Conservation (phyloP, 306 rosid genomes). For the Cucumis cinereus region DNA sequence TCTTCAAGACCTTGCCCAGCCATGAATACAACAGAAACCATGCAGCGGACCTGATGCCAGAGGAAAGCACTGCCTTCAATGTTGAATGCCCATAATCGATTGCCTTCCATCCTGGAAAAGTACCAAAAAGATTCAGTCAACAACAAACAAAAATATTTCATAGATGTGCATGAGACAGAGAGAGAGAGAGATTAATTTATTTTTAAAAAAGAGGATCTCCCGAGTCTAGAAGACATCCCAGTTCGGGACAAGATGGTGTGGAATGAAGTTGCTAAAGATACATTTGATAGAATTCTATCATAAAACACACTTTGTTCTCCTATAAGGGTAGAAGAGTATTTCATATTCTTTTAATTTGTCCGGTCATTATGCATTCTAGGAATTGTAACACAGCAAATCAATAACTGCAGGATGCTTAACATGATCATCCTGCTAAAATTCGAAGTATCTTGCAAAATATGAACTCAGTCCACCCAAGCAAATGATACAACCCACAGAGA, state of each 20-base stretch:
- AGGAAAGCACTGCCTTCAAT: slow-evolving; percentile 86
- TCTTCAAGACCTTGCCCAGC: slow-evolving; percentile 80
- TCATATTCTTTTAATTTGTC: not conserved
- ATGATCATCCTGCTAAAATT: not conserved
- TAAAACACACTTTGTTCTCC: not conserved
- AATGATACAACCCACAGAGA: not conserved
- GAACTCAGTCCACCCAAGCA: not conserved
- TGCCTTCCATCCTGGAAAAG: slow-evolving; percentile 43
- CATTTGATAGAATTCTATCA: not conserved
- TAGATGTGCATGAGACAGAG: not conserved
- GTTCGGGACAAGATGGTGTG: not conserved
- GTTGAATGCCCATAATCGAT: slow-evolving; percentile 63
- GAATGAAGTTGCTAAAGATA: not conserved
- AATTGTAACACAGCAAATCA: not conserved
- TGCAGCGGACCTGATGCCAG: slow-evolving; percentile 98
- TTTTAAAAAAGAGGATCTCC: not conserved
- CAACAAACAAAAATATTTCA: not conserved
- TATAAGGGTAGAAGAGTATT: not conserved
- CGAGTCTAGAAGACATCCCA: not conserved
- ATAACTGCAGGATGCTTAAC: not conserved
- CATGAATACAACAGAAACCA: slow-evolving; percentile 76
- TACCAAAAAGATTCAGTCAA: slow-evolving; percentile 12
- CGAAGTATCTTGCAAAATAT: not conserved
- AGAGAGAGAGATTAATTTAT: not conserved
- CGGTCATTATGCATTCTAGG: not conserved